Conservation (phyloP, 202 grass and related monocot species). For the Elaeis oleifera region DNA sequence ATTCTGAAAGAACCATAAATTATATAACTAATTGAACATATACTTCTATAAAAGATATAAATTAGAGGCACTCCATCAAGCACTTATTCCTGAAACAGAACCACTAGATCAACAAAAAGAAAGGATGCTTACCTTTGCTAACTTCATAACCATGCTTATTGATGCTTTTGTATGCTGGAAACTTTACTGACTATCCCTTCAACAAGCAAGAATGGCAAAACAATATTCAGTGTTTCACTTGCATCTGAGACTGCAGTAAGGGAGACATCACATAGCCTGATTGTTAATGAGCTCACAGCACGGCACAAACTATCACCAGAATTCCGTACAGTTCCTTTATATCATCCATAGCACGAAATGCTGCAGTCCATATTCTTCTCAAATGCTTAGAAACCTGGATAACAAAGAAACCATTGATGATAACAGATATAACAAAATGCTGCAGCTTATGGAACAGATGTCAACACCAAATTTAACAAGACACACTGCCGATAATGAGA, state of each 20-base stretch:
- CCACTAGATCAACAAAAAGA: too few species aligned
- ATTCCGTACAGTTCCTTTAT: slow-evolving; percentile 98
- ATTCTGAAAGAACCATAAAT: too few species aligned
- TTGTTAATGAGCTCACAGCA: slow-evolving; percentile 72
- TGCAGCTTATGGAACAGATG: too few species aligned
- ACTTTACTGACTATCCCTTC: slow-evolving; percentile 98
- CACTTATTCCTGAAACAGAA: too few species aligned
- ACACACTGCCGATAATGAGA: too few species aligned
- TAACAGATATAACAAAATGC: too few species aligned
- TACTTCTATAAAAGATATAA: too few species aligned
- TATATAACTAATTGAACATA: too few species aligned
- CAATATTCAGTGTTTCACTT: slow-evolving; percentile 77
- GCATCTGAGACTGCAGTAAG: slow-evolving; percentile 74
- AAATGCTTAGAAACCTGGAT: slow-evolving; percentile 74
- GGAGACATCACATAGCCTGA: slow-evolving; percentile 71
- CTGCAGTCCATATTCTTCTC: slow-evolving; percentile 74
- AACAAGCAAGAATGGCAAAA: slow-evolving; percentile 81
- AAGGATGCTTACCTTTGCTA: slow-evolving; percentile 22
- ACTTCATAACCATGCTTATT: slow-evolving; percentile 89
- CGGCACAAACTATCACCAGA: slow-evolving; percentile 88
- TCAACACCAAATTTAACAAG: too few species aligned
- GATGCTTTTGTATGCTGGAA: slow-evolving; percentile 78
- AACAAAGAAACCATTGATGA: slow-evolving; percentile 14
- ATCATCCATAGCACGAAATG: slow-evolving; percentile 96
- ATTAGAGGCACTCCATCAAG: too few species aligned